Conservation (phyloP, 371 early-diverging fungal species). For the Mortierella sp. region DNA sequence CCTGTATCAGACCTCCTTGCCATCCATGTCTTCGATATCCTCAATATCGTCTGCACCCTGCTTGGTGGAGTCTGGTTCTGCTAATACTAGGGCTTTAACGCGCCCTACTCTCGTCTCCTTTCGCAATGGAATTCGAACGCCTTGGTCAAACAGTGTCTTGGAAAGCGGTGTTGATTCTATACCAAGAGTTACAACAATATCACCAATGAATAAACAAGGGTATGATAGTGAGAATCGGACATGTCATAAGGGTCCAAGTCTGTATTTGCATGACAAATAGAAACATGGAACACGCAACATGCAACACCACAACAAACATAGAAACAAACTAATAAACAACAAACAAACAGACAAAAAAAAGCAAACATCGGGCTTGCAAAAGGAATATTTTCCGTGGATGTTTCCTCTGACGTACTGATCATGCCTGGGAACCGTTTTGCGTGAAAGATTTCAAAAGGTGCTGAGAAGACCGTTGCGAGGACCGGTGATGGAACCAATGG, state of each 20-base stretch:
- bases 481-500: slow-evolving; percentile 66
- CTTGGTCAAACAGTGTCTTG: slow-evolving; percentile 87
- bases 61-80: slow-evolving; percentile 8
- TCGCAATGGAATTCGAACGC: slow-evolving; percentile 88
- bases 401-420: slow-evolving; percentile 62
- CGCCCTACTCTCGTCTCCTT: slow-evolving; percentile 67
- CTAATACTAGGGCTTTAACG: slow-evolving; percentile 20
- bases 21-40: not conserved
- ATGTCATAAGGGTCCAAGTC: too few relatives aligned
- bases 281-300: too few relatives aligned
- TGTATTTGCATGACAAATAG: too few relatives aligned
- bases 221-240: not conserved
- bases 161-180: slow-evolving; percentile 88
- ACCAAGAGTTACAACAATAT: not conserved
- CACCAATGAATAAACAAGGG: not conserved
- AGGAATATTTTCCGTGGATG: not conserved
- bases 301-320: not conserved
- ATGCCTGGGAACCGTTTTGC: slow-evolving; percentile 77
- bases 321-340: too few relatives aligned
- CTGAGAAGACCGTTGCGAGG: slow-evolving; percentile 67
- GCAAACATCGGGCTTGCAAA: not conserved
- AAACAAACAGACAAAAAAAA: not conserved
- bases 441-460: slow-evolving; percentile 72
- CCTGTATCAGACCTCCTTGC: not conserved
- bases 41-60: not conserved